A percentile compares a stretch with the other conserved stretches of the same genome.
phyloP scores from a whole-genome alignment of 1,284 basidiomycete genomes.

The Moesziomyces aphidis region DNA sequence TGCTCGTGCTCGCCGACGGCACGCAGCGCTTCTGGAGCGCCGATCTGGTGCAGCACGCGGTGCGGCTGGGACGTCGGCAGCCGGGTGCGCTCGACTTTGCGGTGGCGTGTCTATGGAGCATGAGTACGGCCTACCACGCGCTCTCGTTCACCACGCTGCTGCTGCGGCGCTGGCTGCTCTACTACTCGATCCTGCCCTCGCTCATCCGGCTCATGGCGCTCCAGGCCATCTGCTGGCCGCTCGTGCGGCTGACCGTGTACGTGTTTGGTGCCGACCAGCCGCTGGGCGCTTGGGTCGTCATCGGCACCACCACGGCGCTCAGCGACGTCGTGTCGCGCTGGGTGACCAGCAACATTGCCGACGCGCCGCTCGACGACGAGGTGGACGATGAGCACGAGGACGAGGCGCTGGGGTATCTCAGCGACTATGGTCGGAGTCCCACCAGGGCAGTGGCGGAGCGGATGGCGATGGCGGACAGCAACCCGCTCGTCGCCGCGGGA shows the following conservation, averaged over 20 bases:
- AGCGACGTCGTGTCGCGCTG: slow-evolving; percentile 64
- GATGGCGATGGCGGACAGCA: slow-evolving; percentile 9
- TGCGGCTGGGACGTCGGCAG: slow-evolving; percentile 29
- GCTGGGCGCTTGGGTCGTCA: slow-evolving; percentile 80
- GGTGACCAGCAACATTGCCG: slow-evolving; percentile 66
- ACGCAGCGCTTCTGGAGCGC: slow-evolving; percentile 27
- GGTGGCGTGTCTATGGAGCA: slow-evolving; percentile 63
- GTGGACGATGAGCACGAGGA: slow-evolving; percentile 32
- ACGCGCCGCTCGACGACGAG: slow-evolving; percentile 49
- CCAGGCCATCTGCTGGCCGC: slow-evolving; percentile 87
- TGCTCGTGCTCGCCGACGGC: slow-evolving; percentile 20
- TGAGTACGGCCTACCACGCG: slow-evolving; percentile 84
- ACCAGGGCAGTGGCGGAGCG: slow-evolving; percentile 14
- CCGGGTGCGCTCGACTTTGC: slow-evolving; percentile 54
- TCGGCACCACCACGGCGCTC: slow-evolving; percentile 78
- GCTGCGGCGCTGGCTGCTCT: slow-evolving; percentile 81
- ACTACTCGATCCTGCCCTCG: slow-evolving; percentile 82
- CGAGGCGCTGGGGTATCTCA: slow-evolving; percentile 26
- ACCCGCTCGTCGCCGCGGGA: slow-evolving; percentile 3
- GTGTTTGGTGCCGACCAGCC: slow-evolving; percentile 78
- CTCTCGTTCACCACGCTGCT: slow-evolving; percentile 82
- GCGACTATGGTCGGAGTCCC: slow-evolving; percentile 30
- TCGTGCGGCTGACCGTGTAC: slow-evolving; percentile 80
- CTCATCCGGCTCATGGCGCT: slow-evolving; percentile 83
- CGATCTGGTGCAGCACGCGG: neutral